Conservation (phyloP, 805 yeast genomes). For the Priceomyces carsonii region DNA sequence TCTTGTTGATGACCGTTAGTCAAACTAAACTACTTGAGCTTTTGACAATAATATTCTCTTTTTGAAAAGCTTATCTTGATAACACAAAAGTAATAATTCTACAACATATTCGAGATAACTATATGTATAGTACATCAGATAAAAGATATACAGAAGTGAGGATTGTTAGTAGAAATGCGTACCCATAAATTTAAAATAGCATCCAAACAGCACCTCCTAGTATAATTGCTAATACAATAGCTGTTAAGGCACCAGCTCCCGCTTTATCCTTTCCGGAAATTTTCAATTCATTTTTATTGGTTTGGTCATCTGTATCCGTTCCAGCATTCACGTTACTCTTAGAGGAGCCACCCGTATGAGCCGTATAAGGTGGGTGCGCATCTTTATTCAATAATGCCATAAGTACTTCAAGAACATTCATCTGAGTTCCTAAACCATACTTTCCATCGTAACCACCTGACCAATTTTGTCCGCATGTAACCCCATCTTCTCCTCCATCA, state of each 20-base stretch:
- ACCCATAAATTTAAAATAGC: constrained; percentile 50
- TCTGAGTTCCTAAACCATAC: constrained; percentile 85
- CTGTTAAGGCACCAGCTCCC: constrained; percentile 90
- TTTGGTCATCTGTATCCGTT: constrained; percentile 31
- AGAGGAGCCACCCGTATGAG: constrained; percentile 37
- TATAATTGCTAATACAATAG: constrained; percentile 60
- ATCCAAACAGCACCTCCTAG: constrained; percentile 80
- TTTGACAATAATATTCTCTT: no score
- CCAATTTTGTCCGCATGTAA: constrained; percentile 86
- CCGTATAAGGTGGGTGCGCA: constrained; percentile 31
- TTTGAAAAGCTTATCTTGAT: no score
- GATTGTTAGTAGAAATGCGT: no score
- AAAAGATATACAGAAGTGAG: no score
- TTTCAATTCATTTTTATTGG: constrained; percentile 42
- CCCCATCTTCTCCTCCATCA: constrained; percentile 82
- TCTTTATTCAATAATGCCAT: constrained; percentile 32
- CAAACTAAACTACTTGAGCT: no score
- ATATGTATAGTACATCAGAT: no score
- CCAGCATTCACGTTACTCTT: constrained; percentile 38
- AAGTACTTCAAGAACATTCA: constrained; percentile 70
- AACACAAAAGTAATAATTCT: no score
- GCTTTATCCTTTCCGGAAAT: constrained; percentile 71
- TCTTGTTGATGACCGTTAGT: not conserved
- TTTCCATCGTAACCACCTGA: constrained; percentile 60
- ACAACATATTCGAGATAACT: no score